Evolutionary conservation across 192 early-diverging fungal species (phyloP), one percentile per base, ranked within the genome.

Genomic region (Lunasporangiospora selenospora): DNA sequence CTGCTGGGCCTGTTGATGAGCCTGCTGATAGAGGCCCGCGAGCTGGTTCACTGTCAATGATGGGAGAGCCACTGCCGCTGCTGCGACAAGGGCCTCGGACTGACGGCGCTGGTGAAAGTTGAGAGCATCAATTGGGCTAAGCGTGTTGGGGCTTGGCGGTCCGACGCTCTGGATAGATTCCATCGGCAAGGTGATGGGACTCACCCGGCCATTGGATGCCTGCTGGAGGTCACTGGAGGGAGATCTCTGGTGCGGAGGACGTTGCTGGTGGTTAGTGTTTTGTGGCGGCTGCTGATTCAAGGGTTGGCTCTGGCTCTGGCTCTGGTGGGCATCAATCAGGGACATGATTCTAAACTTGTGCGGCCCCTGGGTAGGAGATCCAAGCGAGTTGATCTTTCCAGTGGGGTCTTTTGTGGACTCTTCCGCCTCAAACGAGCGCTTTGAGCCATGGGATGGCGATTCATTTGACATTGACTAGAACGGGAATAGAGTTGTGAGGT

Each of bases 321-420:
- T 73, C 37, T 63, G 59, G 19, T 73, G 69, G 13, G 69, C 69
- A 37, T 73, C 69, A 18, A 73, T 73, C 60, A 73, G 31, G 13
- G 69, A 54, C 69, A 73, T 73, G 41, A 73, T 73, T 36, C 69
- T 73, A 42, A 58, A 73, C 32, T 73, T 73, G 15, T 55, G 53
- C 21, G 69, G 69, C 15, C 69, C 69, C 21, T 73, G 69, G 3
- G 69, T 73, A 21, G 69, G 69, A 8, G 69, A 73, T 13, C 31
- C 39, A 12, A 19, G 16, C 7, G 46, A 41, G 43, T 24, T 52
- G n/a, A n/a, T n/a, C 2, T 48, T 33, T 12, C 33, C 27, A 30
- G 33, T 18, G 1, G 13, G 23, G 29, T 54, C 58, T 16, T 52
- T 55, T 31, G 15, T 57, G 2, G 18, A 16, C 2, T 47, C 55